Conservation (phyloP, 495 filamentous ascomycete genomes). For the Monascus purpureus region DNA sequence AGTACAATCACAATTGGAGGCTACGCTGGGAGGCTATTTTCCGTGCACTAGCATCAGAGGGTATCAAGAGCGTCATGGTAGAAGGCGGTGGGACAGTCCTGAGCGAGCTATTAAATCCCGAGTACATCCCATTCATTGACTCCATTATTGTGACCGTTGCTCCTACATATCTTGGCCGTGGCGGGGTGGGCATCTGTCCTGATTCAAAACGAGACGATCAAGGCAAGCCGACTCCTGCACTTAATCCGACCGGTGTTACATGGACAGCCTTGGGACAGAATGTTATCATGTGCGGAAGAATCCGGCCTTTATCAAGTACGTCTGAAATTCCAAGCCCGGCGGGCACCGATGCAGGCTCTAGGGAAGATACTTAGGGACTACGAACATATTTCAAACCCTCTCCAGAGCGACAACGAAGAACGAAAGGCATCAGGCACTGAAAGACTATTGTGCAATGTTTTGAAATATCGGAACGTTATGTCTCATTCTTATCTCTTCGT, state of each 20-base stretch:
- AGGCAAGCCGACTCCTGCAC: slow-evolving; percentile 37
- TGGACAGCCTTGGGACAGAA: slow-evolving; percentile 66
- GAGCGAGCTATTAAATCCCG: slow-evolving; percentile 50
- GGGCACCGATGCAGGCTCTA: background rate
- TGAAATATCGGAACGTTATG: too few relatives aligned
- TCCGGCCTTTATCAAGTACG: slow-evolving; percentile 8
- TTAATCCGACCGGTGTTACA: slow-evolving; percentile 48
- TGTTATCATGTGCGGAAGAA: slow-evolving; percentile 62
- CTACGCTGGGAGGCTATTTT: slow-evolving; percentile 52
- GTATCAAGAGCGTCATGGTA: slow-evolving; percentile 70
- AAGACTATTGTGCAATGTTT: too few relatives aligned
- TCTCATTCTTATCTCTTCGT: too few relatives aligned
- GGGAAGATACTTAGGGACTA: background rate
- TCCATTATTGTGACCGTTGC: slow-evolving; percentile 74
- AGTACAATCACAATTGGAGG: slow-evolving; percentile 35
- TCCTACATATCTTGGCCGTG: slow-evolving; percentile 67
- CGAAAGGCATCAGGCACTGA: too few relatives aligned
- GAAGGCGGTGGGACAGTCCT: slow-evolving; percentile 74
- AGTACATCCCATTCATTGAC: slow-evolving; percentile 49
- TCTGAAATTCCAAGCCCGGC: background rate
- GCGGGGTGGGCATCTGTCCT: slow-evolving; percentile 60
- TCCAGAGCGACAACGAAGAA: too few relatives aligned
- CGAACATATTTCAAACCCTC: too few relatives aligned
- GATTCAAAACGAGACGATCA: slow-evolving; percentile 33
- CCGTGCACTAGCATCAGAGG: slow-evolving; percentile 37